These are phyloP conservation scores for Emmonsiellopsis sp. DNA, from an alignment of 2,329 filamentous ascomycete species.

Conservation along the genomic window DNA sequence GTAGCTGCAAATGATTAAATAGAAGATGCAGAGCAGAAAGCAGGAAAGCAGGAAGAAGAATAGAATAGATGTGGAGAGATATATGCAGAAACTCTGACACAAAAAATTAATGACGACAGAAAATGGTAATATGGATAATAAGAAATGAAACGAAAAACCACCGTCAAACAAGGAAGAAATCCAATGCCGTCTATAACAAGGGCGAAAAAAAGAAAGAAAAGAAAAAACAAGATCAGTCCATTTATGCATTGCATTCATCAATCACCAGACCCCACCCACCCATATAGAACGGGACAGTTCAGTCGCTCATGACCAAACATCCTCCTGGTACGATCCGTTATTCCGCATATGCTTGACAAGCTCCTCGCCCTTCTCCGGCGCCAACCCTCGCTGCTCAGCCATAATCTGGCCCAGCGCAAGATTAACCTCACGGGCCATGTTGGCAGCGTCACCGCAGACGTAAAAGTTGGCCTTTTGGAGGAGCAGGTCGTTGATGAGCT, in stretches of 20 bases:
- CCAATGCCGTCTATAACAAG: not conserved
- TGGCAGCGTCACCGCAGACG: slow-evolving; percentile 93
- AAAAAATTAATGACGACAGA: not conserved
- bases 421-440: slow-evolving; percentile 94
- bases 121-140: not conserved
- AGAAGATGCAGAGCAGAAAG: too few relatives aligned
- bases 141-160: not conserved
- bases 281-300: not conserved
- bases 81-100: too few relatives aligned
- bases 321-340: slow-evolving; percentile 90
- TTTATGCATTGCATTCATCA: not conserved
- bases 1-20: too few relatives aligned
- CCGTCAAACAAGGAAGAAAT: not conserved
- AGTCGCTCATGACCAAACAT: slow-evolving; percentile 51
- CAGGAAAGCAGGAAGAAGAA: too few relatives aligned
- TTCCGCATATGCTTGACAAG: slow-evolving; percentile 95
- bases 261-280: not conserved
- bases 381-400: slow-evolving; percentile 68
- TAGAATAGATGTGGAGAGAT: too few relatives aligned
- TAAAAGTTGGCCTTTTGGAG: slow-evolving; percentile 86
- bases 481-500: slow-evolving; percentile 79
- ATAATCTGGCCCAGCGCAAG: slow-evolving; percentile 79
- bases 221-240: not conserved
- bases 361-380: slow-evolving; percentile 84
- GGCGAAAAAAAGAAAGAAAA: not conserved